phyloP scores from a whole-genome alignment of 2,329 filamentous ascomycete species.

The Pseudonectria foliicola region DNA sequence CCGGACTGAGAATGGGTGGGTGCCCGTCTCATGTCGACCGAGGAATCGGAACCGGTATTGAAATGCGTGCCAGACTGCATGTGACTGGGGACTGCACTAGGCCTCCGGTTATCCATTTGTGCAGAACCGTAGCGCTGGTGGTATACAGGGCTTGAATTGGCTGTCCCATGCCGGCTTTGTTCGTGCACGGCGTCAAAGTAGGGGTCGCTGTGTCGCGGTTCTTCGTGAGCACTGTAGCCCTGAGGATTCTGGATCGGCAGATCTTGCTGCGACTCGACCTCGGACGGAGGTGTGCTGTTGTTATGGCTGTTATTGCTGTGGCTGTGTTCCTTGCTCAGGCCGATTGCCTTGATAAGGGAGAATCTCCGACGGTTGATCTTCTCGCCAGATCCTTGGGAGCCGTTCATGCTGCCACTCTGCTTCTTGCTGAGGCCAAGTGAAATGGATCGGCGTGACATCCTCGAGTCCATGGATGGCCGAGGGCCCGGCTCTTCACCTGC shows the following conservation, averaged over 20 bases:
- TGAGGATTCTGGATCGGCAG: slow-evolving; percentile 43
- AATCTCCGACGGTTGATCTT: slow-evolving; percentile 58
- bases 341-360: slow-evolving; percentile 62
- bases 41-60: slow-evolving; percentile 48
- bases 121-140: slow-evolving; percentile 36
- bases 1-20: slow-evolving; percentile 32
- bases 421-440: slow-evolving; percentile 64
- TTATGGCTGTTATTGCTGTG: not conserved
- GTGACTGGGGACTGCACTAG: slow-evolving; percentile 40
- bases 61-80: slow-evolving; percentile 38
- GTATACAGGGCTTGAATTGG: slow-evolving; percentile 29
- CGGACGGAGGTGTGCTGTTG: slow-evolving; percentile 36
- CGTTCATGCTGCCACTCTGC: slow-evolving; percentile 57
- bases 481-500: slow-evolving; percentile 44
- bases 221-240: slow-evolving; percentile 29
- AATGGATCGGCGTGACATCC: slow-evolving; percentile 59
- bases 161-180: slow-evolving; percentile 27
- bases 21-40: slow-evolving; percentile 40
- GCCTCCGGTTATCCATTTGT: slow-evolving; percentile 32
- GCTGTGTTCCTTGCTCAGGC: slow-evolving; percentile 46
- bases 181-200: slow-evolving; percentile 35
- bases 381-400: slow-evolving; percentile 50
- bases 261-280: slow-evolving; percentile 45
- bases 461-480: slow-evolving; percentile 64
- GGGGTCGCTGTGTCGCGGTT: slow-evolving; percentile 29